Evolutionary conservation across 306 rosid species (phyloP).

Genomic region (Vicia sativa): DNA sequence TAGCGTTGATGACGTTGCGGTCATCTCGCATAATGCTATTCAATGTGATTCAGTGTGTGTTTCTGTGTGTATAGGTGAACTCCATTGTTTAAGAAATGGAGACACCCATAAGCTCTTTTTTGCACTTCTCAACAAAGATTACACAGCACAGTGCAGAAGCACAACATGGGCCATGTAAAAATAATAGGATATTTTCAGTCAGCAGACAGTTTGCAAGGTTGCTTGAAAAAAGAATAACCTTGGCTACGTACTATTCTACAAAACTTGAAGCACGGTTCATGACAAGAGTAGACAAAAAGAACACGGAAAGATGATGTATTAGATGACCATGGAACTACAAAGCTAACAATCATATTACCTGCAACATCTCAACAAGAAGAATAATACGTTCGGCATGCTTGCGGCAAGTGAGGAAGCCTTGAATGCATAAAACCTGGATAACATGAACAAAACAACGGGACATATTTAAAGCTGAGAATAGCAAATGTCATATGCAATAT

Average conservation of each 20-base stretch:
- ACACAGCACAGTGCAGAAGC: constrained; percentile 15
- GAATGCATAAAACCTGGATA: constrained; percentile 95
- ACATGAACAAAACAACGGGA: constrained; percentile 32
- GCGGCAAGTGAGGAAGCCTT: constrained; percentile 99
- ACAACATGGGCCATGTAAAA: constrained; percentile 22
- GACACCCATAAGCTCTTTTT: neutral
- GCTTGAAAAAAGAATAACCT: constrained; percentile 13
- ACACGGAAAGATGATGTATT: constrained; percentile 10
- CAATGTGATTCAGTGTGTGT: neutral
- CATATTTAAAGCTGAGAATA: constrained; percentile 35
- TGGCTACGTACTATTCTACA: constrained; percentile 2
- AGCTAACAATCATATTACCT: constrained; percentile 61
- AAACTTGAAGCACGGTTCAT: constrained; percentile 16
- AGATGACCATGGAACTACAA: constrained; percentile 14
- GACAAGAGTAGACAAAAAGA: constrained; percentile 9
- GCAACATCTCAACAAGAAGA: constrained; percentile 99
- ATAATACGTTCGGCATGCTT: constrained; percentile 98
- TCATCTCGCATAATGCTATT: no score
- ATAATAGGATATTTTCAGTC: constrained; percentile 33
- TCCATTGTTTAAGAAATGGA: constrained; percentile 3
- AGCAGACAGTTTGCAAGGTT: constrained; percentile 21
- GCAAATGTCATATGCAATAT: constrained; percentile 25
- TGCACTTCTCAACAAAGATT: neutral
- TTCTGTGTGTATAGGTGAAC: neutral
- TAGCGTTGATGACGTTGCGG: no score